Evolutionary conservation across 2,329 filamentous ascomycete species (phyloP).

Genomic region (Ophiostoma sp.): DNA sequence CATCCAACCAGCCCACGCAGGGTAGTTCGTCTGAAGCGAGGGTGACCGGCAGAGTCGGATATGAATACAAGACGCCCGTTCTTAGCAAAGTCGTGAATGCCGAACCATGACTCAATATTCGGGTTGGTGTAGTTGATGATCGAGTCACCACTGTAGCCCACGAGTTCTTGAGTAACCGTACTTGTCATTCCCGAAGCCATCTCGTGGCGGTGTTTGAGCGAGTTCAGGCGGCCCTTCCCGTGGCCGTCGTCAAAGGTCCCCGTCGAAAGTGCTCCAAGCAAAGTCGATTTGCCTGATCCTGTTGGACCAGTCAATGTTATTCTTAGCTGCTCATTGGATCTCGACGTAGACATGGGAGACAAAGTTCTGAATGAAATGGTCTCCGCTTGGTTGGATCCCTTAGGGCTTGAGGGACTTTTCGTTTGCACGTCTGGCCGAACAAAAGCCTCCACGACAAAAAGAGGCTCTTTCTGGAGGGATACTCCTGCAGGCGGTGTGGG

Average conservation of each 20-base stretch:
- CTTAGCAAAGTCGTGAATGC: slow-evolving; percentile 77
- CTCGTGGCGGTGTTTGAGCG: slow-evolving; percentile 90
- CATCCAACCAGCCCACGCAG: slow-evolving; percentile 87
- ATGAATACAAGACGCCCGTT: slow-evolving; percentile 75
- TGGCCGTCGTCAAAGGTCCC: slow-evolving; percentile 86
- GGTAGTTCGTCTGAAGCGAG: slow-evolving; percentile 82
- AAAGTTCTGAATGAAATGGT: not conserved
- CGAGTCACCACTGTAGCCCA: slow-evolving; percentile 64
- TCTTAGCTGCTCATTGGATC: slow-evolving; percentile 62
- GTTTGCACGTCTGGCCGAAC: slow-evolving; percentile 59
- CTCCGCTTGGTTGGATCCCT: not conserved
- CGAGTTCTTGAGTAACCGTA: slow-evolving; percentile 86
- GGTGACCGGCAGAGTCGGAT: slow-evolving; percentile 86
- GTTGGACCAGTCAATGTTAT: slow-evolving; percentile 85
- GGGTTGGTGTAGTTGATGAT: slow-evolving; percentile 81
- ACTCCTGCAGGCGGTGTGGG: not conserved
- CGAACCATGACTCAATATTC: slow-evolving; percentile 87
- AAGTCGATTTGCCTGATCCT: slow-evolving; percentile 84
- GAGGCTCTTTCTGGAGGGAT: slow-evolving; percentile 24
- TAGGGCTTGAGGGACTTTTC: not conserved
- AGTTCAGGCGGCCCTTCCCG: slow-evolving; percentile 79
- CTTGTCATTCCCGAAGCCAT: slow-evolving; percentile 88
- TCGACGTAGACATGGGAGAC: not conserved
- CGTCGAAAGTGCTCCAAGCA: slow-evolving; percentile 82
- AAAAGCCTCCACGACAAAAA: slow-evolving; percentile 87